Evolutionary conservation across 805 yeast genomes (phyloP).

Genomic region (Yarrowia sp.): DNA sequence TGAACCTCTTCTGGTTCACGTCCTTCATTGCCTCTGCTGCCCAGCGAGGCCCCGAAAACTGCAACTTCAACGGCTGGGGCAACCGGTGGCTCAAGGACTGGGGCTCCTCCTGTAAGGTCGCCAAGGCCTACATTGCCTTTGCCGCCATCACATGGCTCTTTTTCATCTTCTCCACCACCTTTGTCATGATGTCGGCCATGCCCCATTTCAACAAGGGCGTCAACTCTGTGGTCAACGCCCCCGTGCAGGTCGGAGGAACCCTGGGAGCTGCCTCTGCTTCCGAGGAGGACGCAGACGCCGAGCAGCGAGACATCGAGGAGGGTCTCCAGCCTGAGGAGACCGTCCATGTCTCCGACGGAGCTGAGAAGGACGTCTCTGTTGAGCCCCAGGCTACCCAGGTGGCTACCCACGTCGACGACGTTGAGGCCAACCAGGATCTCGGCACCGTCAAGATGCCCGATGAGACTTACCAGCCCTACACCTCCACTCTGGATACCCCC

Average conservation of each 20-base stretch:
- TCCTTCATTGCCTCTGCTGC: slow-evolving; percentile 36
- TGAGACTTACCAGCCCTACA: slow-evolving; percentile 31
- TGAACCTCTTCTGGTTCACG: slow-evolving; percentile 36
- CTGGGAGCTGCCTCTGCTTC: not conserved
- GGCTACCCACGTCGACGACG: not conserved
- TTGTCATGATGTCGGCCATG: slow-evolving; percentile 11
- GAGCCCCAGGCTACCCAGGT: not conserved
- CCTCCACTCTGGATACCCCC: slow-evolving; percentile 13
- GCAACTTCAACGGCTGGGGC: slow-evolving; percentile 2
- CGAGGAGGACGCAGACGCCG: not conserved
- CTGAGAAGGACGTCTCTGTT: slow-evolving; percentile 7
- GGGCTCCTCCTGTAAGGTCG: slow-evolving; percentile 32
- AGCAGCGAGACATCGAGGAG: slow-evolving; percentile 14
- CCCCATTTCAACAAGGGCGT: slow-evolving; percentile 18
- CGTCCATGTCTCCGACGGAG: slow-evolving; percentile 19
- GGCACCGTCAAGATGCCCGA: slow-evolving; percentile 34
- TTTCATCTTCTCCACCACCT: slow-evolving; percentile 34
- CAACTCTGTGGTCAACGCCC: not conserved
- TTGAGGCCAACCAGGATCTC: slow-evolving; percentile 10
- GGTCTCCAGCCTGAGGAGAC: slow-evolving; percentile 30
- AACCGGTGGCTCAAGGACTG: not conserved
- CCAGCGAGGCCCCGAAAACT: slow-evolving; percentile 26
- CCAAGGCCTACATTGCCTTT: slow-evolving; percentile 38
- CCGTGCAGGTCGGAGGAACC: slow-evolving; percentile 10
- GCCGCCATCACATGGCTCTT: slow-evolving; percentile 39